Evolutionary conservation across 164 flowering plant genomes (phyloP).

Genomic region (Vitis amurensis): DNA sequence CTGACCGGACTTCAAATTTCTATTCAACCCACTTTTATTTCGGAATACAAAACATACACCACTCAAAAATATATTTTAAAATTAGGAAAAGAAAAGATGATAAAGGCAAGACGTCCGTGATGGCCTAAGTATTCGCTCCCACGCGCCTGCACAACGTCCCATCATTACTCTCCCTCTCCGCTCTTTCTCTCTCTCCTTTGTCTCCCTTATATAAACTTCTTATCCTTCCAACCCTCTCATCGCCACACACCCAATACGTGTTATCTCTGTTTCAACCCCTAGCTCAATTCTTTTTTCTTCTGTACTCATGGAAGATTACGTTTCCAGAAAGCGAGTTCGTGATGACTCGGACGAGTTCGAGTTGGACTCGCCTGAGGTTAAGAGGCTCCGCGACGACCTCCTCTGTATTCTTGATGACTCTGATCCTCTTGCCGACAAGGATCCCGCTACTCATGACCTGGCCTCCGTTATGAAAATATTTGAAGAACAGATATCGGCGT

Average conservation of each 20-base stretch:
- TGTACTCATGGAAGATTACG: slow-evolving; percentile 15
- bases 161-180: slow-evolving; percentile 10
- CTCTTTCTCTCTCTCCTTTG: background rate
- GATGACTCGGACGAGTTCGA: slow-evolving; percentile 34
- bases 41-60: slow-evolving; percentile 29
- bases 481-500: slow-evolving; percentile 46
- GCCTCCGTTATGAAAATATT: slow-evolving; percentile 63
- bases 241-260: background rate
- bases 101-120: slow-evolving; percentile 56
- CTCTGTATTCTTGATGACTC: slow-evolving; percentile 49
- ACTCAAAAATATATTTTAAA: slow-evolving; percentile 4
- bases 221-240: slow-evolving; percentile 5
- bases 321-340: slow-evolving; percentile 35
- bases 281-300: background rate
- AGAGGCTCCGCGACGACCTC: slow-evolving; percentile 50
- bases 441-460: slow-evolving; percentile 38
- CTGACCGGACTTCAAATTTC: slow-evolving; percentile 34
- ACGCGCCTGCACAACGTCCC: slow-evolving; percentile 37
- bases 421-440: slow-evolving; percentile 23
- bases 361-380: slow-evolving; percentile 45
- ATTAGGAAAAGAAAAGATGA: background rate
- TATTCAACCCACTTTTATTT: no score
- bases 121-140: slow-evolving; percentile 39
- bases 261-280: background rate
- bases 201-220: slow-evolving; percentile 11